Evolutionary conservation across 1,284 basidiomycete genomes (phyloP).

Genomic region (Fomitopsis pinicola): DNA sequence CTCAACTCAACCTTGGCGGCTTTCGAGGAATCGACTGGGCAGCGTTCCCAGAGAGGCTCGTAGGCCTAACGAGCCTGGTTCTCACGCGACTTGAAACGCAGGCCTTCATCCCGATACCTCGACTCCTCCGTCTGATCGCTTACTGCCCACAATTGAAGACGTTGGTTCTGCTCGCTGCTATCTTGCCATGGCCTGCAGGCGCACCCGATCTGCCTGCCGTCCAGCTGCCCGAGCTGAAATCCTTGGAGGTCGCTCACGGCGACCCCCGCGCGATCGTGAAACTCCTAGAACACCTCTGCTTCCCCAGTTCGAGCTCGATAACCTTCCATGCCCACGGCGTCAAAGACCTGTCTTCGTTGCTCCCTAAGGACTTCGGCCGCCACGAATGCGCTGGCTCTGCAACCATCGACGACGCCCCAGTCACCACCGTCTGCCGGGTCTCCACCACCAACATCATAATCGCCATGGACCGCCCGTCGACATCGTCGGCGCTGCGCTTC

Average conservation of each 20-base stretch:
- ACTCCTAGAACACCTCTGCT: constrained; percentile 1
- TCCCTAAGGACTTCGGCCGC: background rate
- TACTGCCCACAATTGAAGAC: background rate
- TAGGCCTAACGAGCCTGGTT: background rate
- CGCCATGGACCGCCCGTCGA: background rate
- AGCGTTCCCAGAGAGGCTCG: background rate
- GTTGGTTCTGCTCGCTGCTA: background rate
- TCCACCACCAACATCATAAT: background rate
- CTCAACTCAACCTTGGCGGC: background rate
- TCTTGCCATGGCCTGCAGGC: background rate
- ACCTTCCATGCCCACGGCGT: constrained; percentile 1
- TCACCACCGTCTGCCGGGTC: background rate
- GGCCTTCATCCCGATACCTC: background rate
- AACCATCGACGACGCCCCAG: background rate
- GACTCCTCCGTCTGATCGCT: background rate
- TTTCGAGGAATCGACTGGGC: background rate
- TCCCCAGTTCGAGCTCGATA: constrained; percentile 1
- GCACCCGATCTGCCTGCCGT: background rate
- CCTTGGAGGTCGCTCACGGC: background rate
- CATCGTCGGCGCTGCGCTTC: constrained; percentile 1
- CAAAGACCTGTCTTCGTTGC: background rate
- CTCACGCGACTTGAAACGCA: background rate
- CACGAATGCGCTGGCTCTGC: background rate
- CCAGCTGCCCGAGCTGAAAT: background rate
- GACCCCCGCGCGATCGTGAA: background rate